These are phyloP conservation scores for Aspergillus carbonarius DNA, from an alignment of 2,329 filamentous ascomycete genomes.

Conservation along the genomic window DNA sequence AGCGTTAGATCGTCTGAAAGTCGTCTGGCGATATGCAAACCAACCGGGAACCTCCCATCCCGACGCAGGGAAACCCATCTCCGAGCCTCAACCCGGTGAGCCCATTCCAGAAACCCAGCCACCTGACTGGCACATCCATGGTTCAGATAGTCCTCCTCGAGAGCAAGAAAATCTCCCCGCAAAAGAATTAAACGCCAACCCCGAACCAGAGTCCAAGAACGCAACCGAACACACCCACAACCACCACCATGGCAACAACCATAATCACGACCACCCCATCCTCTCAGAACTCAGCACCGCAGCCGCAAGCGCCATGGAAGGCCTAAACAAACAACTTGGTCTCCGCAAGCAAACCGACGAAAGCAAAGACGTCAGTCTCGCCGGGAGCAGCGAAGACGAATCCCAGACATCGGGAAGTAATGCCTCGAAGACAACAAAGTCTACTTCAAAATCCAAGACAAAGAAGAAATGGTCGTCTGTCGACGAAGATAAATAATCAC, in stretches of 20 bases:
- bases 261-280: slow-evolving; percentile 10
- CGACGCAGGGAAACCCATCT: slow-evolving; percentile 50
- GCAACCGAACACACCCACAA: slow-evolving; percentile 2
- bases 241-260: neutral
- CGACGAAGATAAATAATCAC: neutral
- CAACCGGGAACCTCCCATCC: slow-evolving; percentile 16
- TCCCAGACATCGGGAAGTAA: neutral
- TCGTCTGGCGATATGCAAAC: slow-evolving; percentile 70
- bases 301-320: slow-evolving; percentile 15
- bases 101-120: slow-evolving; percentile 68
- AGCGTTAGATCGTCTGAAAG: slow-evolving; percentile 76
- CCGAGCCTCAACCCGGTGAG: slow-evolving; percentile 65
- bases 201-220: neutral
- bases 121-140: slow-evolving; percentile 71
- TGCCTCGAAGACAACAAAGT: neutral
- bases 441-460: neutral
- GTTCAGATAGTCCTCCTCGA: slow-evolving; percentile 30
- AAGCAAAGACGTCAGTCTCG: slow-evolving; percentile 68
- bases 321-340: slow-evolving; percentile 61
- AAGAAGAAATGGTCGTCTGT: neutral
- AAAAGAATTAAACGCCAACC: neutral
- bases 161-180: slow-evolving; percentile 18
- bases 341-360: slow-evolving; percentile 63
- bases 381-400: slow-evolving; percentile 60
- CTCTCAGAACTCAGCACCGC: slow-evolving; percentile 14